A percentile compares a stretch with the other conserved stretches of the same genome.
Conservation (phyloP, 108 stramenopile species). For the Aurantiochytrium sp. region DNA sequence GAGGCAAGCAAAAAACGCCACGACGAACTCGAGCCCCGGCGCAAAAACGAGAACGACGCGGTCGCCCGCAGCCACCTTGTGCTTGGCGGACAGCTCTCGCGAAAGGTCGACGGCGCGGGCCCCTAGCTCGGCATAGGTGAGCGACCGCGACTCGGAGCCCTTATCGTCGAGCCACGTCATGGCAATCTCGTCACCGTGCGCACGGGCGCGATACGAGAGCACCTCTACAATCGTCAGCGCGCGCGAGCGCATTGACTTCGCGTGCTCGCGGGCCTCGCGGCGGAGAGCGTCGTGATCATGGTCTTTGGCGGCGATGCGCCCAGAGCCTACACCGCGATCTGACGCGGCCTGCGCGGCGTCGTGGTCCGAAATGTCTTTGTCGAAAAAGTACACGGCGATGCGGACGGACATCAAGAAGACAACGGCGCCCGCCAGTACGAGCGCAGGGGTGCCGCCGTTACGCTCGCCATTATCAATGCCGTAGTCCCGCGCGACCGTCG, state of each 20-base stretch:
- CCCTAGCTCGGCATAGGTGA: neutral
- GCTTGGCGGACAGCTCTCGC: neutral
- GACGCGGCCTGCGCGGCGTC: neutral
- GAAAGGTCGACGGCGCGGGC: neutral
- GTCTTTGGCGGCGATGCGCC: too few relatives aligned
- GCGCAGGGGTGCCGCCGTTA: neutral
- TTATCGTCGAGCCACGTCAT: neutral
- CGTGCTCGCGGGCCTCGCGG: too few relatives aligned
- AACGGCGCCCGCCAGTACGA: neutral
- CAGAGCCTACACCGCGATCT: too few relatives aligned
- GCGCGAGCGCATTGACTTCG: too few relatives aligned
- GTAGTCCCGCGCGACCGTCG: neutral
- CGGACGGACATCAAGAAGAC: neutral
- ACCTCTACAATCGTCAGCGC: neutral
- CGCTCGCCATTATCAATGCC: neutral
- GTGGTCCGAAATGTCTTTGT: too few relatives aligned
- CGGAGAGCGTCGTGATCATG: too few relatives aligned
- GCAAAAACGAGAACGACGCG: slow-evolving; percentile 88
- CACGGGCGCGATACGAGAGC: neutral
- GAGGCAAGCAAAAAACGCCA: slow-evolving; percentile 89
- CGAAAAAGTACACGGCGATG: neutral
- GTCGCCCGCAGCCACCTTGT: slow-evolving; percentile 49
- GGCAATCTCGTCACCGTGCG: neutral
- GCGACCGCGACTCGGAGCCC: neutral
- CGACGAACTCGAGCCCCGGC: slow-evolving; percentile 85